These are phyloP conservation scores for Vigna trinervia DNA, from an alignment of 306 rosid species.

Conservation along the genomic window DNA sequence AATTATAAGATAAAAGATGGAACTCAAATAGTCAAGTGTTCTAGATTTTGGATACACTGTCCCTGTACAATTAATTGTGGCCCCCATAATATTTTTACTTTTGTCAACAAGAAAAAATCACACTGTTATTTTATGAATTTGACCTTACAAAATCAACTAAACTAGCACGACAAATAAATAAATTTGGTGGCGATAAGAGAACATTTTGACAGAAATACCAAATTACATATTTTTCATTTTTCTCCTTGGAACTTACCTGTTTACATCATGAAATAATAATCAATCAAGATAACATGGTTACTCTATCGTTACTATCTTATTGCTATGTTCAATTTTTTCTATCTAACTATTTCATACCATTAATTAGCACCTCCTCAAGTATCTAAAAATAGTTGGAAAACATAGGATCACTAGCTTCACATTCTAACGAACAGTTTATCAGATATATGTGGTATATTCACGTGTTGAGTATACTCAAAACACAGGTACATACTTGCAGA, in stretches of 20 bases:
- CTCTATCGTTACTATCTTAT: slow-evolving; percentile 3
- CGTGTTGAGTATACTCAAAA: slow-evolving; percentile 10
- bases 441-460: neutral
- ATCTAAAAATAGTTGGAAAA: slow-evolving; percentile 19
- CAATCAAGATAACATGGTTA: slow-evolving; percentile 22
- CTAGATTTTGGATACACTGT: slow-evolving; percentile 31
- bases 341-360: neutral
- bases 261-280: slow-evolving; percentile 11
- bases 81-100: slow-evolving; percentile 10
- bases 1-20: slow-evolving; percentile 35
- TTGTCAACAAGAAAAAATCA: slow-evolving; percentile 22
- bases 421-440: neutral
- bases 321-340: neutral
- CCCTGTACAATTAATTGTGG: slow-evolving; percentile 26
- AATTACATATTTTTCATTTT: slow-evolving; percentile 13
- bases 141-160: slow-evolving; percentile 8
- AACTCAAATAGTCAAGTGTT: slow-evolving; percentile 36
- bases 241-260: neutral
- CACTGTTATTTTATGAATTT: slow-evolving; percentile 4
- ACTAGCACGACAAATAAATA: slow-evolving; percentile 15
- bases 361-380: neutral
- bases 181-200: slow-evolving; percentile 6
- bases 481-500: slow-evolving; percentile 13
- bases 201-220: neutral
- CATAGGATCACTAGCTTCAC: neutral